phyloP scores from a whole-genome alignment of 2,329 filamentous ascomycete species.

The Thelonectria blattea region DNA sequence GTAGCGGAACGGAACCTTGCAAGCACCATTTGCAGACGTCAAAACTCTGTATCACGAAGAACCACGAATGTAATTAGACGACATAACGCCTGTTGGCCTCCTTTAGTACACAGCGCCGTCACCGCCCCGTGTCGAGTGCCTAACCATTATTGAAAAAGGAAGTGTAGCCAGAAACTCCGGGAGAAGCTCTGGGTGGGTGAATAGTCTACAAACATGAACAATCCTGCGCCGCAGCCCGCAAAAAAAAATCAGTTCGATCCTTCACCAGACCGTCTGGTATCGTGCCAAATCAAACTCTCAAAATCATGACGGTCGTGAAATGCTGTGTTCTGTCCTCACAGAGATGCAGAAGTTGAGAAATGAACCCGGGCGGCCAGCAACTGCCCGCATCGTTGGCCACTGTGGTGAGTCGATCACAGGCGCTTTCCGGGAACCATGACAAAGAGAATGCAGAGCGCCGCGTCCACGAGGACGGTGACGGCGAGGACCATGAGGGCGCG shows the following conservation, averaged over 20 bases:
- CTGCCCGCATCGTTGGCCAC: slow-evolving; percentile 35
- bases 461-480: slow-evolving; percentile 77
- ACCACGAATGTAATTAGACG: slow-evolving; percentile 38
- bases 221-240: slow-evolving; percentile 35
- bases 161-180: slow-evolving; percentile 32
- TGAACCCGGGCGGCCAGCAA: slow-evolving; percentile 30
- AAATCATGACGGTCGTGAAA: slow-evolving; percentile 41
- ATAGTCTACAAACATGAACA: slow-evolving; percentile 33
- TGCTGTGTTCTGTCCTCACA: slow-evolving; percentile 24
- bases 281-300: slow-evolving; percentile 28
- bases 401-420: slow-evolving; percentile 54
- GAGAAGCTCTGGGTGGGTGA: slow-evolving; percentile 28
- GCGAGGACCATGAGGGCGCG: slow-evolving; percentile 81
- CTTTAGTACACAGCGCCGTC: slow-evolving; percentile 29
- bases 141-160: slow-evolving; percentile 23
- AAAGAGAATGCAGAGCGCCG: slow-evolving; percentile 86
- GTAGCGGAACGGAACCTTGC: slow-evolving; percentile 34
- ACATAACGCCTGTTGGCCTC: slow-evolving; percentile 30
- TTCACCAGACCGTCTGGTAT: slow-evolving; percentile 21
- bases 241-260: slow-evolving; percentile 22
- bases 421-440: slow-evolving; percentile 92
- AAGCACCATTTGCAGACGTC: slow-evolving; percentile 9
- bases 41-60: slow-evolving; percentile 38
- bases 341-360: slow-evolving; percentile 22
- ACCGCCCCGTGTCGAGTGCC: slow-evolving; percentile 16